A percentile compares a stretch with the other conserved stretches of the same genome.
Conservation (phyloP, 441 rosid species). For the Jatropha multifida region DNA sequence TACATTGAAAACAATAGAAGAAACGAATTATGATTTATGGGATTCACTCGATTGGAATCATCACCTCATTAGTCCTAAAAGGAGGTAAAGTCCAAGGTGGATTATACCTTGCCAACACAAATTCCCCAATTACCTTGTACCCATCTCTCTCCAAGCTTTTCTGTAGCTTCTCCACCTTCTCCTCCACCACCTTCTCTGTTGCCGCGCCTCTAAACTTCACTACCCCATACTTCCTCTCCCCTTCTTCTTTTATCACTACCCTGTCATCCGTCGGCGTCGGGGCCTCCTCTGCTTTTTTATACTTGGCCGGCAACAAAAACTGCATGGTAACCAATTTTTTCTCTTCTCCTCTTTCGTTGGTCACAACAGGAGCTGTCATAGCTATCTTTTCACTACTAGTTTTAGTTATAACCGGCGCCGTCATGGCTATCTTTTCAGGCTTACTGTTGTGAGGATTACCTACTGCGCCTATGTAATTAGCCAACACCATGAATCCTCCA, state of each 20-base stretch:
- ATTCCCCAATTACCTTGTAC: slow-evolving; percentile 59
- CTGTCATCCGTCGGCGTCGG: slow-evolving; percentile 85
- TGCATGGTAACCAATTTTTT: slow-evolving; percentile 77
- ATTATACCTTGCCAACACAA: slow-evolving; percentile 72
- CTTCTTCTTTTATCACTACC: slow-evolving; percentile 68
- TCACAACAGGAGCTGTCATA: slow-evolving; percentile 85
- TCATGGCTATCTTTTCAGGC: slow-evolving; percentile 81
- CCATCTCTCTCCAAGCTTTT: slow-evolving; percentile 75
- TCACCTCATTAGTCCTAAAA: slow-evolving; percentile 74
- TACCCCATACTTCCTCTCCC: slow-evolving; percentile 71
- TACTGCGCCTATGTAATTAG: slow-evolving; percentile 80
- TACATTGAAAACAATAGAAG: background rate
- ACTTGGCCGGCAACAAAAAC: slow-evolving; percentile 73
- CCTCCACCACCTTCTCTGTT: slow-evolving; percentile 56
- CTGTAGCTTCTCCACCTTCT: slow-evolving; percentile 65
- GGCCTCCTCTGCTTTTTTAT: slow-evolving; percentile 71
- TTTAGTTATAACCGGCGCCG: slow-evolving; percentile 76
- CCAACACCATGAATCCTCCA: slow-evolving; percentile 74
- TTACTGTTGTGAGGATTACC: slow-evolving; percentile 78
- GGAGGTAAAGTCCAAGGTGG: slow-evolving; percentile 88
- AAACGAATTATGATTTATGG: background rate
- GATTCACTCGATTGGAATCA: slow-evolving; percentile 70
- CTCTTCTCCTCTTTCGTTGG: slow-evolving; percentile 38
- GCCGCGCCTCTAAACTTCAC: slow-evolving; percentile 71
- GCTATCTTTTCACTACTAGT: slow-evolving; percentile 55